Evolutionary conservation across 2,329 filamentous ascomycete species (phyloP), one percentile per base, ranked within the genome.

Genomic region (Chaetomium sp.): DNA sequence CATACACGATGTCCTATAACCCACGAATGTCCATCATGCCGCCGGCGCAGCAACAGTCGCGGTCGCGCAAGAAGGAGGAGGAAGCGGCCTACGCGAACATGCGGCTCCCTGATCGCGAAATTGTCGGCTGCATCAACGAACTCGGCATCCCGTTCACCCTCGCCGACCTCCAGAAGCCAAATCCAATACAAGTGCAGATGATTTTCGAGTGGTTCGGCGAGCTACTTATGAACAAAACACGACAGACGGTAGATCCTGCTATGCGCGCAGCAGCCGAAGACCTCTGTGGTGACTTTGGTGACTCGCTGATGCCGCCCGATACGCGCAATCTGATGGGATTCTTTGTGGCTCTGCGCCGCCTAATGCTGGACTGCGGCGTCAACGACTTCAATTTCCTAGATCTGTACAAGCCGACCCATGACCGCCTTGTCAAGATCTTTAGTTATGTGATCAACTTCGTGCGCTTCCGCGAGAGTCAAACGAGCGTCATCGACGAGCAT

Each of bases 391-490:
- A 88, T 38, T 96, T 97, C 72, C 85, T 86, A 58, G 94, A 99
- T 70, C 77, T 99, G 5, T 92, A 95, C 69, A 88, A 87, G 69
- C 94, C 94, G 12, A 95, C 90, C 1, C 89, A 95, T 68, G 87
- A 89, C 56, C 88, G 94, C 45, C 80, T 97, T 11, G 87, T 92
- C 67, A 95, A 94, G 75, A 95, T 97, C 67, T 94, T 99, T 70
- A 95, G 89, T 62, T 96, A 96, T 72, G 82, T 97, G 61, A 99
- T 99, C 77, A 99, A 99, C 74, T 99, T 99, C 72, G 91, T 97
- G 63, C 86, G 94, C 52, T 99, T 97, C 74, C 88, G 94, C 65
- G 91, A 96, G 74, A 91, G 87, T 59, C 92, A 97, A 71, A 95
- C 91, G 1, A 77, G 78, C 41, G 84, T 94, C 35, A 96, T 97